A percentile compares a stretch with the other conserved stretches of the same genome.
Conservation (phyloP, 352 stramenopile species). For the Pythium chondricola region DNA sequence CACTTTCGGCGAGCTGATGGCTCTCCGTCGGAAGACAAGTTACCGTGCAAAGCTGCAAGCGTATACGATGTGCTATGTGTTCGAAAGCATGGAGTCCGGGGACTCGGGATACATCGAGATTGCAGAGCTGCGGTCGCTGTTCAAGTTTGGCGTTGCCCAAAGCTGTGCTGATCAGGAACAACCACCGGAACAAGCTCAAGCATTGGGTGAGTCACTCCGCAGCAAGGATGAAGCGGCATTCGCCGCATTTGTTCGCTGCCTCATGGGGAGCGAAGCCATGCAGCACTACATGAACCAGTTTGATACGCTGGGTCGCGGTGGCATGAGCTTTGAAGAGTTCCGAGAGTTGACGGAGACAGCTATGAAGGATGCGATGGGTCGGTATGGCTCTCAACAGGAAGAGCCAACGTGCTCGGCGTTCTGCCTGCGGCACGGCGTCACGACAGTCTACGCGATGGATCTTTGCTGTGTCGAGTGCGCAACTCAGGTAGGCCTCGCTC, state of each 20-base stretch:
- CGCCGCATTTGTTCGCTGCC: conserved; percentile 23
- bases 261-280: conserved; percentile 43
- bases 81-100: conserved; percentile 58
- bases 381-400: conserved; percentile 20
- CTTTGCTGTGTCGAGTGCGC: conserved; percentile 42
- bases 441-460: conserved; percentile 35
- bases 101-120: conserved; percentile 65
- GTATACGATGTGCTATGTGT: conserved; percentile 50
- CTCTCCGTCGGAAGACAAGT: conserved; percentile 10
- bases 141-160: conserved; percentile 23
- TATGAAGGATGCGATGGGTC: conserved; percentile 18
- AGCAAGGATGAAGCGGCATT: neutral
- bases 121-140: conserved; percentile 54
- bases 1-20: conserved; percentile 13
- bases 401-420: conserved; percentile 39
- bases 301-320: conserved; percentile 39
- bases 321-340: conserved; percentile 71
- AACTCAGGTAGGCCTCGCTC: conserved; percentile 27
- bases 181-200: neutral
- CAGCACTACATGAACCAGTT: conserved; percentile 34
- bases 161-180: conserved; percentile 1
- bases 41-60: conserved; percentile 32
- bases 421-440: conserved; percentile 49
- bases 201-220: neutral
- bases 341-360: conserved; percentile 31